Evolutionary conservation across 495 filamentous ascomycete species (phyloP).

Genomic region (Penicillium soppii): DNA sequence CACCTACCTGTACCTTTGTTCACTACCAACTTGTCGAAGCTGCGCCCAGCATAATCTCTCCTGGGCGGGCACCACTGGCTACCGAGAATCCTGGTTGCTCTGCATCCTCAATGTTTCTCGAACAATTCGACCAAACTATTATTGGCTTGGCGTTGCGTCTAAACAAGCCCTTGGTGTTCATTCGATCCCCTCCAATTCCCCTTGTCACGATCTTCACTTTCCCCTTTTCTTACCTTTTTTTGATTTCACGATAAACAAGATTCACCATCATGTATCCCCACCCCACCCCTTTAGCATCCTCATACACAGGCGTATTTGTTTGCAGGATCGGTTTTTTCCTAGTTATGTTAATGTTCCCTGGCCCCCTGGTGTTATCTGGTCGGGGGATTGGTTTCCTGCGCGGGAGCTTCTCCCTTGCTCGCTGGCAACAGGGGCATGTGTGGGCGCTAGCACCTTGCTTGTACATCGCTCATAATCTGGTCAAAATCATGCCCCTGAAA

Average conservation of each 20-base stretch:
- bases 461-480: constrained; percentile 1
- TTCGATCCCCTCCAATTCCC: constrained; percentile 11
- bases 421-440: constrained; percentile 14
- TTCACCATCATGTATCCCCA: constrained; percentile 60
- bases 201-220: constrained; percentile 24
- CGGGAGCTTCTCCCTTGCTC: constrained; percentile 11
- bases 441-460: constrained; percentile 6
- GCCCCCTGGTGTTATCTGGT: constrained; percentile 13
- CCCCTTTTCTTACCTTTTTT: constrained; percentile 23
- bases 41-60: constrained; percentile 3
- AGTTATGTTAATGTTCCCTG: constrained; percentile 30
- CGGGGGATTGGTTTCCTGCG: constrained; percentile 9
- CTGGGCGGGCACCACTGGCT: background rate
- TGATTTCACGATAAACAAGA: constrained; percentile 53
- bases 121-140: constrained; percentile 1
- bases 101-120: background rate
- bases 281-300: constrained; percentile 37
- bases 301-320: constrained; percentile 49
- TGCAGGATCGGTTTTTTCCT: constrained; percentile 33
- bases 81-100: background rate
- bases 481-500: constrained; percentile 11
- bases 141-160: constrained; percentile 2
- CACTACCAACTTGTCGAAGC: background rate
- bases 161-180: constrained; percentile 3
- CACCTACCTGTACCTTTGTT: background rate